Evolutionary conservation across 1,284 basidiomycete species (phyloP).

Genomic region (Trametes polyzona): DNA sequence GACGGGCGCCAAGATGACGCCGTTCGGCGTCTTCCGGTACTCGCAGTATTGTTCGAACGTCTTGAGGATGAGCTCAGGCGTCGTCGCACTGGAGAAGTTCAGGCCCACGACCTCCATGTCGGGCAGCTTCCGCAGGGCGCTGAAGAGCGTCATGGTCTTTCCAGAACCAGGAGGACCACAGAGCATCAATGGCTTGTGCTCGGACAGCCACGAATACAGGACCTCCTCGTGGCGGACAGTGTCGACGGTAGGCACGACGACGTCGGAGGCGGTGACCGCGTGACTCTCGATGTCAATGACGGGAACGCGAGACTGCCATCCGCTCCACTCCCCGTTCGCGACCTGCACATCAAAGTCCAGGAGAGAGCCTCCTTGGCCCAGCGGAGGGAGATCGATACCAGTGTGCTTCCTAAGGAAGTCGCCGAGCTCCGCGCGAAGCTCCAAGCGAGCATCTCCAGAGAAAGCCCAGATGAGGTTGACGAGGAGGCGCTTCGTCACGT

Average conservation of each 20-base stretch:
- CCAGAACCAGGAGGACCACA: conserved; percentile 99
- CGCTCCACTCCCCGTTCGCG: conserved; percentile 82
- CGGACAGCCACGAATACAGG: conserved; percentile 97
- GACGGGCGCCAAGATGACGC: conserved; percentile 89
- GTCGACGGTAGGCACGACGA: conserved; percentile 98
- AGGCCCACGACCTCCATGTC: conserved; percentile 99
- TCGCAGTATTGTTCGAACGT: conserved; percentile 99
- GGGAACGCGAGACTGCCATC: conserved; percentile 93
- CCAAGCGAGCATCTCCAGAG: conserved; percentile 93
- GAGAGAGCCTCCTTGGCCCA: conserved; percentile 79
- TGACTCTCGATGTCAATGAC: conserved; percentile 97
- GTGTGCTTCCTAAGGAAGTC: conserved; percentile 86
- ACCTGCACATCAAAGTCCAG: conserved; percentile 97
- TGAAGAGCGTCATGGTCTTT: conserved; percentile 99
- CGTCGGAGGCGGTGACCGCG: conserved; percentile 92
- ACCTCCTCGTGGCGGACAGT: conserved; percentile 99
- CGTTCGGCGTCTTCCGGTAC: conserved; percentile 97
- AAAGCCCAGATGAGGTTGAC: conserved; percentile 98
- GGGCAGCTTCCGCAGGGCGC: conserved; percentile 94
- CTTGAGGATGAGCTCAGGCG: conserved; percentile 96
- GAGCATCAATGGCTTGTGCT: conserved; percentile 98
- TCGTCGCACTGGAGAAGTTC: conserved; percentile 99
- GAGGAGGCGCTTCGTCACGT: conserved; percentile 89
- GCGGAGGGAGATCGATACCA: conserved; percentile 86
- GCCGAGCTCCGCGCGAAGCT: conserved; percentile 89